These are phyloP conservation scores for Ceratocystis harringtonii DNA, from an alignment of 2,329 filamentous ascomycete species.

Conservation along the genomic window DNA sequence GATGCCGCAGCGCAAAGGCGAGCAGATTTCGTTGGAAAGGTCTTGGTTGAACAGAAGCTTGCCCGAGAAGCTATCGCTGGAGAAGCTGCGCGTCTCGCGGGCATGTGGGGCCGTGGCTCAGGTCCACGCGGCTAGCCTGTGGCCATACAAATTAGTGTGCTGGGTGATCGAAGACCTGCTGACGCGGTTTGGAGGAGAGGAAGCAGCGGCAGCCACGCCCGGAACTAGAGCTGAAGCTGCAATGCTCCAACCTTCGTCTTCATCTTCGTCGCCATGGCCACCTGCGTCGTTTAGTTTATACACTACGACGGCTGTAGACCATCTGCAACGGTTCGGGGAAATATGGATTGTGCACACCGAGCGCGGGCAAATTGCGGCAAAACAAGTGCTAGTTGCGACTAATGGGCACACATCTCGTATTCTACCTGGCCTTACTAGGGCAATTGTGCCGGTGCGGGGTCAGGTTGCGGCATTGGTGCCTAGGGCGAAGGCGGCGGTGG, in stretches of 20 bases:
- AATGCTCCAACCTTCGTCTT: too few relatives aligned
- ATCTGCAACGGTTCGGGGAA: slow-evolving; percentile 27
- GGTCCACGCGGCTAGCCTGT: slow-evolving; percentile 50
- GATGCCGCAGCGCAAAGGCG: slow-evolving; percentile 9
- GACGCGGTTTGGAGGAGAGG: slow-evolving; percentile 21
- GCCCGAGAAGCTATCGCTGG: slow-evolving; percentile 26
- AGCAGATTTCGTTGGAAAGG: slow-evolving; percentile 28
- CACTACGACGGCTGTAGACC: slow-evolving; percentile 52
- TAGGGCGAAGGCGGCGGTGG: slow-evolving; percentile 25
- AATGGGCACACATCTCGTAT: slow-evolving; percentile 74
- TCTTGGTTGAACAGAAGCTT: too few relatives aligned
- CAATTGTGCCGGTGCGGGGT: slow-evolving; percentile 64
- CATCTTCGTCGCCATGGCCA: not conserved
- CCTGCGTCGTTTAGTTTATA: slow-evolving; percentile 51
- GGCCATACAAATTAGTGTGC: slow-evolving; percentile 73
- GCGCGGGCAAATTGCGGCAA: slow-evolving; percentile 49
- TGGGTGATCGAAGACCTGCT: slow-evolving; percentile 51
- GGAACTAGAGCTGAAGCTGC: too few relatives aligned
- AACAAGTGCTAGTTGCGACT: slow-evolving; percentile 58
- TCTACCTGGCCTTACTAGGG: slow-evolving; percentile 49
- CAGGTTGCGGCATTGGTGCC: slow-evolving; percentile 54
- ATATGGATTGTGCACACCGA: slow-evolving; percentile 51
- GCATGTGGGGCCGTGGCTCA: slow-evolving; percentile 52
- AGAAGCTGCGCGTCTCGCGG: slow-evolving; percentile 37
- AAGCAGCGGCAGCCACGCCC: not conserved